Percentiles rank a stretch among this genome's conserved stretches.
Evolutionary conservation across 805 yeast genomes (phyloP).

Genomic region (Saitoella complicata): DNA sequence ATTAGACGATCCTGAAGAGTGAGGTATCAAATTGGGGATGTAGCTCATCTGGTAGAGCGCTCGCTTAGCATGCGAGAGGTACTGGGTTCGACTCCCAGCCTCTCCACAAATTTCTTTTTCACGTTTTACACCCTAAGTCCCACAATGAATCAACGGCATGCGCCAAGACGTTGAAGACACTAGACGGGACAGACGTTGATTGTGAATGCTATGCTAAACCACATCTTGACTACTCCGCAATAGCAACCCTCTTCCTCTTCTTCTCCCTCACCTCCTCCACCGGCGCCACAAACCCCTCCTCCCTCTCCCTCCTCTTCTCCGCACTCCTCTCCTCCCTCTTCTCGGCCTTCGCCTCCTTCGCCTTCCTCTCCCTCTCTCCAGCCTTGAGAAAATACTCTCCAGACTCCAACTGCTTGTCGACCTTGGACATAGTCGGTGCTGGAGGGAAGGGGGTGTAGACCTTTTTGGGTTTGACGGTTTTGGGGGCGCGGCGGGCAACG

Average conservation of each 20-base stretch:
- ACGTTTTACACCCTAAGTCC: no score
- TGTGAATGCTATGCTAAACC: no score
- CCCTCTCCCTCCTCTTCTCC: conserved; percentile 50
- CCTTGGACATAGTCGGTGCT: conserved; percentile 87
- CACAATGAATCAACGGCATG: no score
- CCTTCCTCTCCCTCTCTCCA: conserved; percentile 58
- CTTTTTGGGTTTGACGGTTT: conserved; percentile 49
- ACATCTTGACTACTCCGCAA: no score
- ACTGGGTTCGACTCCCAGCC: no score
- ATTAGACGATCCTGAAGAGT: no score
- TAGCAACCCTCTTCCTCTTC: conserved; percentile 18
- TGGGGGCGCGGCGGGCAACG: conserved; percentile 83
- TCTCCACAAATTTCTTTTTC: no score
- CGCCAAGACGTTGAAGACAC: no score
- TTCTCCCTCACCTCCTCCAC: conserved; percentile 46
- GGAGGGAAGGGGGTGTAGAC: conserved; percentile 99
- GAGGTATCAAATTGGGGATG: no score
- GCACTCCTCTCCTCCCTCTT: conserved; percentile 58
- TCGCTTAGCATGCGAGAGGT: no score
- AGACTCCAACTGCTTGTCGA: conserved; percentile 91
- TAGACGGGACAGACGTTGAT: no score
- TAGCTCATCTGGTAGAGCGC: no score
- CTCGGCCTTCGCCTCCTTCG: conserved; percentile 59
- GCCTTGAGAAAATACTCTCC: conserved; percentile 94
- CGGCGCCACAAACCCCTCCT: conserved; percentile 73